Evolutionary conservation across 139 green algal genomes (phyloP), one percentile per base, ranked within the genome.

Genomic region (Micromonas commoda): DNA sequence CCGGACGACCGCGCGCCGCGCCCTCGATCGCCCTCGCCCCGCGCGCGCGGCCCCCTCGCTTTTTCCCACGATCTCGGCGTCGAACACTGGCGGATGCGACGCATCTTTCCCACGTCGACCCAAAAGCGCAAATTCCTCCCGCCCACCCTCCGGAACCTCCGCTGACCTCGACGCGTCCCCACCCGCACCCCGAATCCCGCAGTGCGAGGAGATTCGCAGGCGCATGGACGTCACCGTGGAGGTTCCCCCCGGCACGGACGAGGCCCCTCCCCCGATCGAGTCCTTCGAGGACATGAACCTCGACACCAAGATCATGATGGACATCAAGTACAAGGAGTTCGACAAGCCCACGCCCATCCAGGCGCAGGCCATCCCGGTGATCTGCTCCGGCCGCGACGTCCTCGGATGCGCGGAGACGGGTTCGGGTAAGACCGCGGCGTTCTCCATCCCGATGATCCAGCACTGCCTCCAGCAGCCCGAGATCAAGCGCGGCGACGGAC

Each of bases 371-470:
- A 87, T 89, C 34, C 85, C 85, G 26, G 70, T 88, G 1, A 85
- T 85, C 2, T 71, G 89, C 24, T 82, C 61, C 26, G 75, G 75
- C 32, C 63, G 71, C 24, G 85, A 89, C 77, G 73, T 89, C 21
- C 77, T 89, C 24, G 85, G 85, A 16, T 88, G 84, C 66, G 85
- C 85, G 5, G 78, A 89, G 68, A 89, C 85, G 6, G 85, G 85
- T 37, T 82, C 64, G 19, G 85, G 85, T 5, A 89, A 89, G 70
- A 89, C 85, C 3, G 84, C 84, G 24, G 77, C 85, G 37, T 89
- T 89, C 26, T 78, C 85, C 3, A 93, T 96, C 51, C 92, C 92
- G 57, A 93, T 96, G 90, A 91, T 96, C 13, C 90, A 95, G 83
- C 90, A 94, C 74, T 93, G 88, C 80, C 73, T 94, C 52, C 52